These are phyloP conservation scores for Tetrahymena elliotti DNA, from an alignment of 73 alveolate genomes.

Conservation along the genomic window DNA sequence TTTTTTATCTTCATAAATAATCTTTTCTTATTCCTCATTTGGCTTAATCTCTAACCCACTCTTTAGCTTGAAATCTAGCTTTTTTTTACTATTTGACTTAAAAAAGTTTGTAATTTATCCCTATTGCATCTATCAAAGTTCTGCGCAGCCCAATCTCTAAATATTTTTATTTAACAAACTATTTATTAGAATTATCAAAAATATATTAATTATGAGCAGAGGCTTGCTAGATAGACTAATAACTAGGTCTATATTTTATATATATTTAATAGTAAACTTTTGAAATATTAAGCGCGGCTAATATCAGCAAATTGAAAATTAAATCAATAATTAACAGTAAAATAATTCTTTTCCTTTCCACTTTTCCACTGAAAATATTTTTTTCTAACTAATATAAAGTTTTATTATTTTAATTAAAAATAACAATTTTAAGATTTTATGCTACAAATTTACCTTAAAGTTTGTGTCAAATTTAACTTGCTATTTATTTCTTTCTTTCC, in stretches of 20 bases:
- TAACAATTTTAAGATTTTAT: too few species aligned
- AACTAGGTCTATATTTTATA: background rate
- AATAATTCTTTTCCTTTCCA: too few species aligned
- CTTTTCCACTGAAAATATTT: too few species aligned
- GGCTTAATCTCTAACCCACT: background rate
- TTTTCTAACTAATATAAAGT: too few species aligned
- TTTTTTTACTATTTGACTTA: background rate
- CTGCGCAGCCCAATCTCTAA: background rate
- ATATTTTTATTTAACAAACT: background rate
- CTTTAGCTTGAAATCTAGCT: background rate
- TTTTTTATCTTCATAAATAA: background rate
- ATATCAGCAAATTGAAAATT: too few species aligned
- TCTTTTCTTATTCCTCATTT: background rate
- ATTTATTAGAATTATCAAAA: background rate
- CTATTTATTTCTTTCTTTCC: too few species aligned
- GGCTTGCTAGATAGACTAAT: background rate
- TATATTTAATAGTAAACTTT: background rate
- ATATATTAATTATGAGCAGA: background rate
- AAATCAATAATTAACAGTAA: background rate
- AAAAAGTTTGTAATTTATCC: background rate
- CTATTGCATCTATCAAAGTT: background rate
- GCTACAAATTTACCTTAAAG: background rate
- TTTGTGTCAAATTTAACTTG: too few species aligned
- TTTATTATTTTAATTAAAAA: too few species aligned
- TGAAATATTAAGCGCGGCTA: background rate